Percentiles rank a stretch among this genome's conserved stretches.
phyloP scores from a whole-genome alignment of 257 asterid species.

The Nicotiana tomentosiformis region DNA sequence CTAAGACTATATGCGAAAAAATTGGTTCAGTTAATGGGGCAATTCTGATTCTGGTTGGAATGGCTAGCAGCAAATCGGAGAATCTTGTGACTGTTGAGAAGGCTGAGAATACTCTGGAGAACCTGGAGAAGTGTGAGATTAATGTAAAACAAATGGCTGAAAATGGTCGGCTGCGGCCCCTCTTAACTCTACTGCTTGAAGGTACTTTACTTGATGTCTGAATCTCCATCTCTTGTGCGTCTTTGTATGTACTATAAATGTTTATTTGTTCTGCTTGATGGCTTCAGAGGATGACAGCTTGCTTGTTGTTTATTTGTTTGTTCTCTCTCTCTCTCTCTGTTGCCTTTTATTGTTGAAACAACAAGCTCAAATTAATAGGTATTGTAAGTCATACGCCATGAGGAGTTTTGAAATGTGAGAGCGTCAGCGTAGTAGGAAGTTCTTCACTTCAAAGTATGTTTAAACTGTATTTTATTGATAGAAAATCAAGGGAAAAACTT shows the following conservation, averaged over 20 bases:
- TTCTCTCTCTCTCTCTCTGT: neutral
- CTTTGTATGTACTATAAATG: neutral
- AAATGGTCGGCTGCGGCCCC: slow-evolving; percentile 78
- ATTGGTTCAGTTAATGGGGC: slow-evolving; percentile 88
- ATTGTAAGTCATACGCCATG: neutral
- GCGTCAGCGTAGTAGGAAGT: neutral
- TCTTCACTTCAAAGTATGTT: neutral
- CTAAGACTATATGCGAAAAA: slow-evolving; percentile 64
- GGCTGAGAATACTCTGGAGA: slow-evolving; percentile 75
- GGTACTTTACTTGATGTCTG: slow-evolving; percentile 35
- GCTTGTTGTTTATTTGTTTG: neutral
- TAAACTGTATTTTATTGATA: neutral
- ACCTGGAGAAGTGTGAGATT: slow-evolving; percentile 72
- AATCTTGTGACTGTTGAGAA: slow-evolving; percentile 62
- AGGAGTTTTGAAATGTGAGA: neutral
- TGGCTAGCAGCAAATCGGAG: slow-evolving; percentile 94
- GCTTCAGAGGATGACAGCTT: neutral
- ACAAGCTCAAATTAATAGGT: neutral
- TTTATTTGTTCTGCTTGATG: neutral
- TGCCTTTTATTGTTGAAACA: neutral
- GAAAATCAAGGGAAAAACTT: neutral
- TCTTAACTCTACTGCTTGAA: slow-evolving; percentile 70
- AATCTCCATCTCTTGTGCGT: neutral
- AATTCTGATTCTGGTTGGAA: slow-evolving; percentile 73
- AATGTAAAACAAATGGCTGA: slow-evolving; percentile 97